phyloP scores from a whole-genome alignment of 169 alveolate genomes.

The Plasmodium chabaudi region DNA sequence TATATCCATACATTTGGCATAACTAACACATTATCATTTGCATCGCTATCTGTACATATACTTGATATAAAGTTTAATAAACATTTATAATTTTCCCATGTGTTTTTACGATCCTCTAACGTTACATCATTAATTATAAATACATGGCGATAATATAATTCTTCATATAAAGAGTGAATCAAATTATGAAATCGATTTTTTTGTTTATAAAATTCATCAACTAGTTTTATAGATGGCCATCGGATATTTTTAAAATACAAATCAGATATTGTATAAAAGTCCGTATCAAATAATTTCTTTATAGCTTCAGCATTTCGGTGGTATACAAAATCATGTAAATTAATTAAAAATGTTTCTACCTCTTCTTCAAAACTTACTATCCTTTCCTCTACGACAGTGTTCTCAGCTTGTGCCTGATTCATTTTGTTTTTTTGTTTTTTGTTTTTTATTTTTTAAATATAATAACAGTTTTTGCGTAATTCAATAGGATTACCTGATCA shows the following conservation, averaged over 20 bases:
- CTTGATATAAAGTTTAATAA: conserved; percentile 83
- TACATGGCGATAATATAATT: conserved; percentile 88
- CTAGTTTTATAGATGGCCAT: conserved; percentile 89
- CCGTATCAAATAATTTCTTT: conserved; percentile 86
- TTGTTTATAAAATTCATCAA: conserved; percentile 87
- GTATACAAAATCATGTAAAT: conserved; percentile 84
- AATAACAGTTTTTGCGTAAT: too few species aligned
- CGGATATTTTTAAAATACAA: conserved; percentile 80
- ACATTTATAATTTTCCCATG: conserved; percentile 88
- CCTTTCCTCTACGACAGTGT: conserved; percentile 28
- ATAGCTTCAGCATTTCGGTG: conserved; percentile 87
- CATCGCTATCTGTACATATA: conserved; percentile 75
- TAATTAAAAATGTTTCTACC: conserved; percentile 85
- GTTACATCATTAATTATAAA: conserved; percentile 85
- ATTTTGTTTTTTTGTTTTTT: too few species aligned
- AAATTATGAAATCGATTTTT: conserved; percentile 85
- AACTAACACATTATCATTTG: conserved; percentile 77
- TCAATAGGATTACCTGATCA: too few species aligned
- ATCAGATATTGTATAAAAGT: conserved; percentile 84
- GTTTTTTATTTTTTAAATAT: too few species aligned
- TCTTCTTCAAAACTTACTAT: conserved; percentile 85
- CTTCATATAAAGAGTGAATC: conserved; percentile 88
- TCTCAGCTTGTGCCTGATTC: not conserved
- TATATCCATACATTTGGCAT: conserved; percentile 90
- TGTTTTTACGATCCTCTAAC: conserved; percentile 84